Base-by-base conservation (phyloP, 2,329 filamentous ascomycete species). In the Pleochaeta shiraiana region DNA sequence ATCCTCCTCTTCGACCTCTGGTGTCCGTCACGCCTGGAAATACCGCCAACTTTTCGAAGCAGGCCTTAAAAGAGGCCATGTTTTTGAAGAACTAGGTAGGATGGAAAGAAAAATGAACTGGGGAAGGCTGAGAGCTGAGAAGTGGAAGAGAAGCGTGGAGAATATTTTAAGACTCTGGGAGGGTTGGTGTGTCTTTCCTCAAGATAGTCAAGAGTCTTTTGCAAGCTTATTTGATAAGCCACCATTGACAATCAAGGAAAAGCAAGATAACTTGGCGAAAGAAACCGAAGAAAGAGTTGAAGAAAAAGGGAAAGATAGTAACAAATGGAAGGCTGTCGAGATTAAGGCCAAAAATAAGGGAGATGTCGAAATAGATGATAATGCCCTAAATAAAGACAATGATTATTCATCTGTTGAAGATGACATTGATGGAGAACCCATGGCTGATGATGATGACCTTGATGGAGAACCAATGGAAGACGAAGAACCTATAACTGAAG, bases 131-230 rank as follows among this genome's bases (percentile, higher is more conserved):
- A 81, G 82, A 64, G 80, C 82, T 5, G 83, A 85, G 68, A 85
- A 86, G 70, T 86, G 83, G 81, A 82, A 82, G 68, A 75, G 82
- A 39, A 83, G 81, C 67, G 76, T 86, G 28, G 77, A 77, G 0
- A 77, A 76, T 50, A 74, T 86, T 12, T 72, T 86, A 9, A 76
- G 77, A 21, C 72, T 83, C 43, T 86, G 83, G 83, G 83, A 85
- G 68, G 80, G 82, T 6, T 85, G 83, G 83, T 85, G 81, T 68
- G 82, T 84, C 0, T 95, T 95, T 69, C 84, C 87, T 0, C 81
- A 83, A 33, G 83, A 85, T 64, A 85, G 82, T 60, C 87, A 92
- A 68, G 86, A 88, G 67, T 75, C 81, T 31, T 87, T 95, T 67
- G 81, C 82, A 33, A 77, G 79, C 64, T 81, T 81, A 14, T 95